A percentile compares a stretch with the other conserved stretches of the same genome.
phyloP scores from a whole-genome alignment of 1,139 yeast genomes.

The Suhomyces atakaporum region DNA sequence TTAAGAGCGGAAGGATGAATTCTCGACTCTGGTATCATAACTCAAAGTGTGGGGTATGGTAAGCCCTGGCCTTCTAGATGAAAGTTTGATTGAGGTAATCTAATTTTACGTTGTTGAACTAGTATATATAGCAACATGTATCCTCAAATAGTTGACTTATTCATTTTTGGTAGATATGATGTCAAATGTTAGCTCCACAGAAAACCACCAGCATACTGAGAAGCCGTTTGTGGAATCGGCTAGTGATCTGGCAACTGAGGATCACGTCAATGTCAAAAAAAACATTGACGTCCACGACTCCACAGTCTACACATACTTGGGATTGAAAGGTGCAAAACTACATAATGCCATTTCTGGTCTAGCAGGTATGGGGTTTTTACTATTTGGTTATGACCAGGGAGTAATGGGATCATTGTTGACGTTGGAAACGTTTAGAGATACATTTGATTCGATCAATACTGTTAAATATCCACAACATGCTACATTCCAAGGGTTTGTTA shows the following conservation, averaged over 20 bases:
- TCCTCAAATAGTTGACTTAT: no score
- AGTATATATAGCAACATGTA: no score
- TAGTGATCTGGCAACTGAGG: background rate
- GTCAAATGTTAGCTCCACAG: conserved; percentile 3
- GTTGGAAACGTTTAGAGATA: conserved; percentile 35
- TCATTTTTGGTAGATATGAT: no score
- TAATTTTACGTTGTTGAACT: no score
- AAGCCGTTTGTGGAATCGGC: conserved; percentile 1
- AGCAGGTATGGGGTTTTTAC: conserved; percentile 35
- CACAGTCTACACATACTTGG: conserved; percentile 22
- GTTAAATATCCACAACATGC: conserved; percentile 26
- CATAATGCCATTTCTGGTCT: conserved; percentile 29
- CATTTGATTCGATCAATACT: conserved; percentile 37
- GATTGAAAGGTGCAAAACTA: conserved; percentile 28
- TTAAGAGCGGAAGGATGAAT: no score
- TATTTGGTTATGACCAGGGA: conserved; percentile 53
- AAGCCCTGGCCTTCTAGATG: no score
- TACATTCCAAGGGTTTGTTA: conserved; percentile 43
- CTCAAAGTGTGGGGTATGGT: no score
- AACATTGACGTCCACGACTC: conserved; percentile 1
- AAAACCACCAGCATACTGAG: background rate
- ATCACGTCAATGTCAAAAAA: conserved; percentile 1
- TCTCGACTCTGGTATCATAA: no score
- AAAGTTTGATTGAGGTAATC: no score
- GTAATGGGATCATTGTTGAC: conserved; percentile 51